Conservation (phyloP, 306 rosid genomes). For the Astragalus glycyphyllos region DNA sequence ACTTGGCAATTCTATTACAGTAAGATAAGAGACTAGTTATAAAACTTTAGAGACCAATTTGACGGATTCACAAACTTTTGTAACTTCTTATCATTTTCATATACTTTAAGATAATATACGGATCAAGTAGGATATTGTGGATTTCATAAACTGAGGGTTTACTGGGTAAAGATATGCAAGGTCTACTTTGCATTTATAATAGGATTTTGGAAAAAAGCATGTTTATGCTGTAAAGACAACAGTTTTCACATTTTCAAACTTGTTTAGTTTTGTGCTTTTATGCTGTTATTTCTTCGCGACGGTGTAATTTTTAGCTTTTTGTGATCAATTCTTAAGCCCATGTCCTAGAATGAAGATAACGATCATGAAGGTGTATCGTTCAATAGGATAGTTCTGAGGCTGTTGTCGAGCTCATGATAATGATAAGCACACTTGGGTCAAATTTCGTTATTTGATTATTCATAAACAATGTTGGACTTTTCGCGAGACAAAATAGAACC, state of each 20-base stretch:
- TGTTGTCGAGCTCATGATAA: constrained; percentile 2
- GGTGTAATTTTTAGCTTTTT: neutral
- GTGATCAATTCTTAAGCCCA: neutral
- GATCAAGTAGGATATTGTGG: no score
- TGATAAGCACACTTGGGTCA: constrained; percentile 1
- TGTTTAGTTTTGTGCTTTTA: constrained; percentile 1
- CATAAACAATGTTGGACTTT: neutral
- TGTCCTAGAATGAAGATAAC: constrained; percentile 13
- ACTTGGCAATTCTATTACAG: no score
- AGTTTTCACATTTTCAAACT: constrained; percentile 20
- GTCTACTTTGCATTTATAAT: neutral
- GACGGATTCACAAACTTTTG: no score
- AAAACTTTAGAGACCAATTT: no score
- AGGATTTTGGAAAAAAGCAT: neutral
- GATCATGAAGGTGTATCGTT: constrained; percentile 3
- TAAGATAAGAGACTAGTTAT: no score
- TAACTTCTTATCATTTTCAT: no score
- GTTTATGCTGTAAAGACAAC: neutral
- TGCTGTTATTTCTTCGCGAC: neutral
- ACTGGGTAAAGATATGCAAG: neutral
- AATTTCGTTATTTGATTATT: neutral
- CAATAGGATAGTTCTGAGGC: constrained; percentile 4
- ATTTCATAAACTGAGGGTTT: no score
- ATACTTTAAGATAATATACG: no score
- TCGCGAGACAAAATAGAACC: neutral